Conservation (phyloP, 495 filamentous ascomycete genomes). For the Penicillium paradoxum region DNA sequence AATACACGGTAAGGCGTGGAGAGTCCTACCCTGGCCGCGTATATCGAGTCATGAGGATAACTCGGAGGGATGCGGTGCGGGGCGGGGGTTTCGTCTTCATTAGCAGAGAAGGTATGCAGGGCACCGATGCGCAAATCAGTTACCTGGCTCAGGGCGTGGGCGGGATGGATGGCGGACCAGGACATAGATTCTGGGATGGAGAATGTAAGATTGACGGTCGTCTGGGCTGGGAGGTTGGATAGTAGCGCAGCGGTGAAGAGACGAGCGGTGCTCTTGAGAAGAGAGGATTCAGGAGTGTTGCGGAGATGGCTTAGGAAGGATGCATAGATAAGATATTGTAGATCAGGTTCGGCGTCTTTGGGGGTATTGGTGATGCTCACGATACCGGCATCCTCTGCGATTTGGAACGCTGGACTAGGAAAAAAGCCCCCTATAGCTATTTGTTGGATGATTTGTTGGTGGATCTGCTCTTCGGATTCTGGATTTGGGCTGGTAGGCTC, state of each 20-base stretch:
- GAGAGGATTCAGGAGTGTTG: not conserved
- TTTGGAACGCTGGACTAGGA: slow-evolving; percentile 8
- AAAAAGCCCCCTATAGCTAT: slow-evolving; percentile 1
- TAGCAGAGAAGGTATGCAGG: not conserved
- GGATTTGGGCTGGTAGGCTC: not conserved
- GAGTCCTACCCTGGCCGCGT: too few relatives aligned
- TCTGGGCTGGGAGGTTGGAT: slow-evolving; percentile 11
- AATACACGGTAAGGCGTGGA: not conserved
- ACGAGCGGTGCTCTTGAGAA: slow-evolving; percentile 12
- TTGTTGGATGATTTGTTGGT: slow-evolving; percentile 12
- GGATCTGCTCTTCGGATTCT: slow-evolving; percentile 10
- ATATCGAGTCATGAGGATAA: too few relatives aligned
- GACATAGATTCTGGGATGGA: slow-evolving; percentile 8
- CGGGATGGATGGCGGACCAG: slow-evolving; percentile 15
- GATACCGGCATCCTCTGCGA: slow-evolving; percentile 5
- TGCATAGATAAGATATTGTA: slow-evolving; percentile 15
- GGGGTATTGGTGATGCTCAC: slow-evolving; percentile 14
- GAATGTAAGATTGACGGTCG: slow-evolving; percentile 14
- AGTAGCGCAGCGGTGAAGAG: slow-evolving; percentile 12
- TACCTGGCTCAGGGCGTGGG: not conserved
- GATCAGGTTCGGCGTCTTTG: slow-evolving; percentile 5
- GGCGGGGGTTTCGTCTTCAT: not conserved
- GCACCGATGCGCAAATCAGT: not conserved
- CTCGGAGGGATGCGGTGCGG: too few relatives aligned
- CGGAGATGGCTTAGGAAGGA: slow-evolving; percentile 12